Conservation (phyloP, 495 filamentous ascomycete species). For the Bryoglossum gracile region DNA sequence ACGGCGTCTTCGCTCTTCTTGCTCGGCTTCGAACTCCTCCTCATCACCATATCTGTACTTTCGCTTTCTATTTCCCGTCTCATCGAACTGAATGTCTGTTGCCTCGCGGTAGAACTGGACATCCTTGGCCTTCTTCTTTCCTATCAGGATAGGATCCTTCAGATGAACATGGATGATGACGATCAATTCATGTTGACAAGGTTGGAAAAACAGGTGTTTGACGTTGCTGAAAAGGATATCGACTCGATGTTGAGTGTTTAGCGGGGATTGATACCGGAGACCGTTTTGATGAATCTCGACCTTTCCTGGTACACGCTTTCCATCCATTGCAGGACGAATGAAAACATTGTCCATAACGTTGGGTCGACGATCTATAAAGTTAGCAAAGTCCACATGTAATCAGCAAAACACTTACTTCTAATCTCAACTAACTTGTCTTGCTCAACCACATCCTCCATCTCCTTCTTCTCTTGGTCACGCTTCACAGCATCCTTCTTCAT, state of each 20-base stretch:
- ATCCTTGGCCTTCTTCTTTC: constrained; percentile 97
- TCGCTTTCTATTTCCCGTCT: constrained; percentile 95
- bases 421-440: constrained; percentile 95
- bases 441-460: constrained; percentile 99
- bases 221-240: constrained; percentile 98
- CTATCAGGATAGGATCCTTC: constrained; percentile 96
- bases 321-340: constrained; percentile 88
- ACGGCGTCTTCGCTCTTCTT: constrained; percentile 86
- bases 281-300: constrained; percentile 98
- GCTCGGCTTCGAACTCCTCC: constrained; percentile 97
- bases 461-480: constrained; percentile 96
- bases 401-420: constrained; percentile 51
- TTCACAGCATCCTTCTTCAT: constrained; percentile 86
- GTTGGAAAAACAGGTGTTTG: constrained; percentile 98
- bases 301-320: constrained; percentile 89
- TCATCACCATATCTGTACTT: constrained; percentile 99
- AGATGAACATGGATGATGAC: constrained; percentile 97
- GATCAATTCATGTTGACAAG: constrained; percentile 89
- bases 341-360: constrained; percentile 83
- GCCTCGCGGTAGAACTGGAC: constrained; percentile 98
- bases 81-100: constrained; percentile 97
- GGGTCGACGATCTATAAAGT: constrained; percentile 69
- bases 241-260: constrained; percentile 70
- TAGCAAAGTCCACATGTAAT: constrained; percentile 22
- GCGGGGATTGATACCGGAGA: constrained; percentile 90